phyloP scores from a whole-genome alignment of 257 asterid genomes.

The Petrea volubilis region DNA sequence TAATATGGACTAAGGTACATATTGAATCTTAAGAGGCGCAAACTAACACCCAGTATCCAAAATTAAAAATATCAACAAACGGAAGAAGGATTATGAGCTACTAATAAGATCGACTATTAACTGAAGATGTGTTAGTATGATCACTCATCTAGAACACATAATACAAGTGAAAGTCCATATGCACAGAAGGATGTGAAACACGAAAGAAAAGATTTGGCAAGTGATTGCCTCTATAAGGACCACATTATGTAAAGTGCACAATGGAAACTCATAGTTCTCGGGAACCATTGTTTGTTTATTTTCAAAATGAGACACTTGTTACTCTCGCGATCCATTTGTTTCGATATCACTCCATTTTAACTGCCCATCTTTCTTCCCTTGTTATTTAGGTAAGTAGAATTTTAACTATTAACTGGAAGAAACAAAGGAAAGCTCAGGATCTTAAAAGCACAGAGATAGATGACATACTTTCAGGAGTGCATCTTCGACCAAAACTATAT shows the following conservation, averaged over 20 bases:
- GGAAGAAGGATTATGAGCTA: background rate
- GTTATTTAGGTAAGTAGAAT: background rate
- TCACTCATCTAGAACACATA: background rate
- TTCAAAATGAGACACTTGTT: background rate
- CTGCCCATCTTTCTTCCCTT: background rate
- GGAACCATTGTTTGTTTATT: background rate
- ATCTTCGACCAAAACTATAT: constrained; percentile 85
- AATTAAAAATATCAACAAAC: background rate
- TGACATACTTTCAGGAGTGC: constrained; percentile 85
- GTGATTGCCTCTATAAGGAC: background rate
- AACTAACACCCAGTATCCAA: background rate
- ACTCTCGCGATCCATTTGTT: background rate
- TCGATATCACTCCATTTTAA: background rate
- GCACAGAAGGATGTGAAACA: background rate
- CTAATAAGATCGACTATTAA: background rate
- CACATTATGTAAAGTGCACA: background rate
- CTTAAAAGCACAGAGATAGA: constrained; percentile 16
- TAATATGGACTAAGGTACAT: too few relatives aligned
- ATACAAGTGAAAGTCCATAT: background rate
- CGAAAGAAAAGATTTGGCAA: background rate
- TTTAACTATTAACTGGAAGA: background rate
- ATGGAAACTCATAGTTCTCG: background rate
- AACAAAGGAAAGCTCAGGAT: background rate
- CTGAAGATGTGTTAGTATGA: background rate
- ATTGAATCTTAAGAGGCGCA: background rate